Percentiles rank a stretch among this genome's conserved stretches.
Evolutionary conservation across 2,329 filamentous ascomycete genomes (phyloP).

Genomic region (Penicillium aurantiogriseum): DNA sequence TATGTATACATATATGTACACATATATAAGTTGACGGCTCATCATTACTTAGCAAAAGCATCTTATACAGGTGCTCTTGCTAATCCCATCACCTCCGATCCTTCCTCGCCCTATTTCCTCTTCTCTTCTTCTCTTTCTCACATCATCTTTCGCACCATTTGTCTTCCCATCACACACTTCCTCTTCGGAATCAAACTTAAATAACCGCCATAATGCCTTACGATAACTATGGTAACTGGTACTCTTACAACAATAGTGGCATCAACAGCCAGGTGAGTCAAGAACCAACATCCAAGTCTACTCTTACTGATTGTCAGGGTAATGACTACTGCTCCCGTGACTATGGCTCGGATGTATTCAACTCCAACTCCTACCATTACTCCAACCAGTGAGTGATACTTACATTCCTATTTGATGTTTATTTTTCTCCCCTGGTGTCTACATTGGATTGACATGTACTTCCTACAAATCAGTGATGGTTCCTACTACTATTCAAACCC

Average conservation of each 20-base stretch:
- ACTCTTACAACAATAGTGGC: slow-evolving; percentile 10
- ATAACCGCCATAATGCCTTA: slow-evolving; percentile 3
- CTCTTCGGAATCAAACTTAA: no score
- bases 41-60: no score
- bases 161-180: no score
- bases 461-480: slow-evolving; percentile 5
- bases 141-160: no score
- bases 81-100: no score
- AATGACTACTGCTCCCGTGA: slow-evolving; percentile 15
- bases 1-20: no score
- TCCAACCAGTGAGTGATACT: slow-evolving; percentile 7
- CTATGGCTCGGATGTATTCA: slow-evolving; percentile 4
- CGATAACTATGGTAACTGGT: slow-evolving; percentile 9
- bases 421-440: background rate
- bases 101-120: no score
- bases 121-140: no score
- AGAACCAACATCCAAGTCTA: background rate
- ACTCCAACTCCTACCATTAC: slow-evolving; percentile 13
- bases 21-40: no score
- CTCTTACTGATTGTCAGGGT: background rate
- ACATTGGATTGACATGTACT: background rate
- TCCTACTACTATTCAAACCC: slow-evolving; percentile 19
- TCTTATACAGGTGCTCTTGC: no score
- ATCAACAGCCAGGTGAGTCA: slow-evolving; percentile 11
- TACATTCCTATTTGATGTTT: no score